A percentile compares a stretch with the other conserved stretches of the same genome.
Evolutionary conservation across 2,329 filamentous ascomycete genomes (phyloP).

Genomic region (Ceratocystis variospora): DNA sequence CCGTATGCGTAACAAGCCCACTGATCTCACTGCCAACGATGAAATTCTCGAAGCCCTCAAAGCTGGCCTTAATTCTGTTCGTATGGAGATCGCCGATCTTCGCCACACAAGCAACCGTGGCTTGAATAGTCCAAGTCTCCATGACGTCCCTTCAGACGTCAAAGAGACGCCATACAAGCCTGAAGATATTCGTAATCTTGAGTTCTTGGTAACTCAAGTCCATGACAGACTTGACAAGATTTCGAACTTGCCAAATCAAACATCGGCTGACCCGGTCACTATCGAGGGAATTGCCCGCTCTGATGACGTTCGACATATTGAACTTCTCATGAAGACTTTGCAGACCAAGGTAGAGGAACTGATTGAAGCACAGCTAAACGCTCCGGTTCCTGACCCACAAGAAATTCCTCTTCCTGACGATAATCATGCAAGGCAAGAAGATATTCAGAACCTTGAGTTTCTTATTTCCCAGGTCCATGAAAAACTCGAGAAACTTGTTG

Average conservation of each 20-base stretch:
- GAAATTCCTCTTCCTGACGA: conserved; percentile 17
- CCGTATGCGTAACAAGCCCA: conserved; percentile 59
- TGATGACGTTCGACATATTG: conserved; percentile 76
- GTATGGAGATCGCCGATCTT: conserved; percentile 63
- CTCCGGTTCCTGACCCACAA: conserved; percentile 37
- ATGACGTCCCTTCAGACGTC: conserved; percentile 30
- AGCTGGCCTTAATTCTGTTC: conserved; percentile 61
- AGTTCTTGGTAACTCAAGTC: conserved; percentile 14
- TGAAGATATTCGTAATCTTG: conserved; percentile 15
- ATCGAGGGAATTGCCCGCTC: conserved; percentile 35
- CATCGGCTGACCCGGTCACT: background rate
- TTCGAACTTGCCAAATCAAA: background rate
- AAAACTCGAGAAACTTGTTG: conserved; percentile 16
- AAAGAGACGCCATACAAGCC: background rate
- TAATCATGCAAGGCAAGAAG: conserved; percentile 13
- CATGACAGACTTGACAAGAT: conserved; percentile 15
- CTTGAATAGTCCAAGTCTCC: conserved; percentile 39
- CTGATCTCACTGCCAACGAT: conserved; percentile 70
- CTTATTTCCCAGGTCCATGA: conserved; percentile 15
- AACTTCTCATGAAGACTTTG: conserved; percentile 68
- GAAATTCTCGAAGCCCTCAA: conserved; percentile 83
- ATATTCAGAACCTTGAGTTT: conserved; percentile 18
- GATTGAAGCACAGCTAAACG: conserved; percentile 13
- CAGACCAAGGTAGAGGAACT: conserved; percentile 61
- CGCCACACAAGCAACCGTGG: conserved; percentile 45